These are phyloP conservation scores for Daldinia eschscholtzii DNA, from an alignment of 2,329 filamentous ascomycete genomes.

Conservation along the genomic window DNA sequence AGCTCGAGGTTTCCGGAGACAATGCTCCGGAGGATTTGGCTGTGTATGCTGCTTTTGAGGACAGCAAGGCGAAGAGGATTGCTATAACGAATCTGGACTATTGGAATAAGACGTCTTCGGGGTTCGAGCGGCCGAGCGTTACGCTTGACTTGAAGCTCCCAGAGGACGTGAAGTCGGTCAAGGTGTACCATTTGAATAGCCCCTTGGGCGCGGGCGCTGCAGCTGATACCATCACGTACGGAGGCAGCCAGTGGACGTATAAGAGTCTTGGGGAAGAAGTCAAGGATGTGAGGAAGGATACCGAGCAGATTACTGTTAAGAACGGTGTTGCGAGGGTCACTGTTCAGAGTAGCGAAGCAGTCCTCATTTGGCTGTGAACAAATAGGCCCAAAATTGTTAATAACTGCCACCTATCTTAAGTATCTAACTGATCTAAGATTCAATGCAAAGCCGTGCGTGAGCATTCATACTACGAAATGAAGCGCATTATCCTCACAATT, in stretches of 20 bases:
- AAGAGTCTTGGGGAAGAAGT: conserved; percentile 53
- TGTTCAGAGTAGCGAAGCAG: conserved; percentile 51
- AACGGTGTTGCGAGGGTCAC: conserved; percentile 46
- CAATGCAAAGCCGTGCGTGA: too few species aligned
- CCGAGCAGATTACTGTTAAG: conserved; percentile 45
- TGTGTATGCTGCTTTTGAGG: conserved; percentile 52
- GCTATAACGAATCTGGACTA: conserved; percentile 54
- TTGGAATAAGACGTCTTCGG: conserved; percentile 53
- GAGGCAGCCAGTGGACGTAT: conserved; percentile 56
- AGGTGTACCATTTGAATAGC: conserved; percentile 52
- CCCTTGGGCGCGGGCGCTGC: conserved; percentile 53
- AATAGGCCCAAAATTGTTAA: background rate
- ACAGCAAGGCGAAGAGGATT: conserved; percentile 47
- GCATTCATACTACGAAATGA: too few species aligned
- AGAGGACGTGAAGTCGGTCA: conserved; percentile 38
- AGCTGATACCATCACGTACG: conserved; percentile 54
- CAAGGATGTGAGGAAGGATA: conserved; percentile 51
- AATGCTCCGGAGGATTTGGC: conserved; percentile 46
- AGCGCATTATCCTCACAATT: too few species aligned
- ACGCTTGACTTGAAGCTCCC: conserved; percentile 47
- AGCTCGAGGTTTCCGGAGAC: conserved; percentile 36
- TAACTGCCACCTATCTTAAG: too few species aligned
- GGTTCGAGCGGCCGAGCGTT: conserved; percentile 41
- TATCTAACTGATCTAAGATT: background rate
- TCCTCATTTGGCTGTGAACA: conserved; percentile 46